A percentile compares a stretch with the other conserved stretches of the same genome.
Conservation (phyloP, 1,284 basidiomycete species). For the Dichomitus squalens region DNA sequence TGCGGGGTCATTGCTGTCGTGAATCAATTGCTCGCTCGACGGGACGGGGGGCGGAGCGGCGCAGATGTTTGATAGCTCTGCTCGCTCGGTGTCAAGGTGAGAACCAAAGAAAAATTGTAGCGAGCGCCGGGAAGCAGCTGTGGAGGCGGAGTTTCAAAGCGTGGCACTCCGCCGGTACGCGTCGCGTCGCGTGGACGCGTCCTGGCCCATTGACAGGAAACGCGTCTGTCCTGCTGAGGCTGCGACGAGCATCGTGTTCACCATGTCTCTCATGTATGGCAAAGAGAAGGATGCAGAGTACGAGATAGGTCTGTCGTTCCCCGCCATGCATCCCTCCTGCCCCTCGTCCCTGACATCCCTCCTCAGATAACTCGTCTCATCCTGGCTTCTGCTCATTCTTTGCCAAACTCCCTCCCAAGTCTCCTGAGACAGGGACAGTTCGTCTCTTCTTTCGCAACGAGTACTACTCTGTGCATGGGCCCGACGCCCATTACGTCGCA, state of each 20-base stretch:
- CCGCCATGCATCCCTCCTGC: background rate
- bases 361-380: slow-evolving; percentile 47
- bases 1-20: too few species aligned
- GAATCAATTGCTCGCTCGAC: too few species aligned
- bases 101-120: background rate
- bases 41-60: too few species aligned
- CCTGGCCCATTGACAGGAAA: background rate
- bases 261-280: slow-evolving; percentile 67
- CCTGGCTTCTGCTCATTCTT: slow-evolving; percentile 82
- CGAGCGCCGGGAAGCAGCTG: background rate
- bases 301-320: slow-evolving; percentile 30
- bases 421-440: slow-evolving; percentile 71
- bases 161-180: slow-evolving; percentile 25
- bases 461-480: slow-evolving; percentile 88
- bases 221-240: background rate
- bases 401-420: slow-evolving; percentile 62
- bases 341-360: background rate
- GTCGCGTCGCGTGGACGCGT: slow-evolving; percentile 23
- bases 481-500: slow-evolving; percentile 89
- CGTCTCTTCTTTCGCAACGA: slow-evolving; percentile 87
- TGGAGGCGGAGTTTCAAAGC: slow-evolving; percentile 25
- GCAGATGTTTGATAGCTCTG: too few species aligned
- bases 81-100: background rate
- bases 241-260: slow-evolving; percentile 6
- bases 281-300: slow-evolving; percentile 63